Evolutionary conservation across 2,329 filamentous ascomycete species (phyloP).

Genomic region (Alternaria alternata): DNA sequence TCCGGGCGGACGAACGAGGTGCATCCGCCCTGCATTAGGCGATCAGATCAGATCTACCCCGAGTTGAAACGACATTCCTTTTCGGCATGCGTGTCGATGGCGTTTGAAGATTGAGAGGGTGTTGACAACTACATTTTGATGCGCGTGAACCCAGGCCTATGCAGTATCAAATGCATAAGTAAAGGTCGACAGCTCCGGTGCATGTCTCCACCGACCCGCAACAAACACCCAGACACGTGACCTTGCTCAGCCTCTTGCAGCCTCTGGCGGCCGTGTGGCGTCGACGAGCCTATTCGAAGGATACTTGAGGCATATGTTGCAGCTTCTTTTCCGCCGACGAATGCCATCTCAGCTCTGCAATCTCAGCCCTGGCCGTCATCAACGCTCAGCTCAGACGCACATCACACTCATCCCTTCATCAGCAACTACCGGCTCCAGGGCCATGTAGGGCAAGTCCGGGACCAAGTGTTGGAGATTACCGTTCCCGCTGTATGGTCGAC

Average conservation of each 20-base stretch:
- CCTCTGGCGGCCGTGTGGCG: constrained; percentile 6
- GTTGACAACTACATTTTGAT: neutral
- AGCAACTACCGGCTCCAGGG: constrained; percentile 1
- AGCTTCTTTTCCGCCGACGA: constrained; percentile 6
- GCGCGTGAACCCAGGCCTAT: neutral
- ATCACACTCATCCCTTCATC: neutral
- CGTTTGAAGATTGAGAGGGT: neutral
- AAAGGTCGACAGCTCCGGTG: neutral
- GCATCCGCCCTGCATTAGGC: constrained; percentile 22
- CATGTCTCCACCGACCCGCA: neutral
- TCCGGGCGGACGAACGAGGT: constrained; percentile 24
- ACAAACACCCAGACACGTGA: constrained; percentile 6
- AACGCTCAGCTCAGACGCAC: constrained; percentile 10
- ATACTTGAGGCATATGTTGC: constrained; percentile 17
- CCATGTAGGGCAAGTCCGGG: constrained; percentile 14
- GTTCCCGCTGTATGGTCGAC: constrained; percentile 15
- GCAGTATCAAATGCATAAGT: neutral
- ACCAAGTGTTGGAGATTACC: constrained; percentile 13
- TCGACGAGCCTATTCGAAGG: neutral
- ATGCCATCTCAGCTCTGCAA: neutral
- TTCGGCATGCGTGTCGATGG: neutral
- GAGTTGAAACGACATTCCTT: neutral
- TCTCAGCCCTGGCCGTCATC: constrained; percentile 1
- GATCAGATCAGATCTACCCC: constrained; percentile 5
- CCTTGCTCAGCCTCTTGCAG: constrained; percentile 6